A percentile compares a stretch with the other conserved stretches of the same genome.
phyloP scores from a whole-genome alignment of 176 grass and related monocot species.

The Rhipidocladum racemiflorum region DNA sequence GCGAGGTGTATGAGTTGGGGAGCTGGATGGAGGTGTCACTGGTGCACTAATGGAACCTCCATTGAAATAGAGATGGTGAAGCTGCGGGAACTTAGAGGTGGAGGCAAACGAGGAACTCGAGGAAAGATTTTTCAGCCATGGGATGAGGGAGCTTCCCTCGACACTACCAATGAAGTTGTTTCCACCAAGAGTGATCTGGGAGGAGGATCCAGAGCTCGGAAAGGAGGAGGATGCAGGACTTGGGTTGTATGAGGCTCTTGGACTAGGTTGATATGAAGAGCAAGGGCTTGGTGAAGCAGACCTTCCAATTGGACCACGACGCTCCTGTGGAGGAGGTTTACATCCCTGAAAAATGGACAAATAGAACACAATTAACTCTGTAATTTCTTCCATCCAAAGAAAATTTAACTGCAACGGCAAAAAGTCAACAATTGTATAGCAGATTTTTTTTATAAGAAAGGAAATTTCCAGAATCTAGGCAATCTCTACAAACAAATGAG shows the following conservation, averaged over 20 bases:
- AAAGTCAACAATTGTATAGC: not conserved
- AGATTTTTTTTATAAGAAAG: not conserved
- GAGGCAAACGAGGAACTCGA: constrained; percentile 46
- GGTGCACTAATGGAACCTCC: constrained; percentile 83
- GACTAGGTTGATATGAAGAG: constrained; percentile 76
- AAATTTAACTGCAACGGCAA: not conserved
- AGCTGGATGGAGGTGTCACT: constrained; percentile 82
- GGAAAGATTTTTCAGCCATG: constrained; percentile 76
- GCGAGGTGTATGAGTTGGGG: constrained; percentile 58
- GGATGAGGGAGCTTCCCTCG: constrained; percentile 61
- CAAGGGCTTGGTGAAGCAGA: constrained; percentile 67
- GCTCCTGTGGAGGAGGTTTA: constrained; percentile 42
- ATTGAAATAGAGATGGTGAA: constrained; percentile 67
- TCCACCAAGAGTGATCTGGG: constrained; percentile 52
- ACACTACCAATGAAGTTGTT: constrained; percentile 42
- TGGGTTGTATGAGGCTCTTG: constrained; percentile 66
- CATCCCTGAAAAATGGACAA: constrained; percentile 50
- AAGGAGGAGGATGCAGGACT: constrained; percentile 72
- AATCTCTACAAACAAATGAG: not conserved
- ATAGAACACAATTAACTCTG: not conserved
- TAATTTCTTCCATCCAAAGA: not conserved
- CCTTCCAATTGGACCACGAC: constrained; percentile 43
- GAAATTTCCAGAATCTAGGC: not conserved
- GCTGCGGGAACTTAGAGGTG: constrained; percentile 62
- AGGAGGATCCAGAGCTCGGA: constrained; percentile 61